Base-by-base conservation (phyloP, 1,284 basidiomycete species). In the Cutaneotrichosporon daszewskae region DNA sequence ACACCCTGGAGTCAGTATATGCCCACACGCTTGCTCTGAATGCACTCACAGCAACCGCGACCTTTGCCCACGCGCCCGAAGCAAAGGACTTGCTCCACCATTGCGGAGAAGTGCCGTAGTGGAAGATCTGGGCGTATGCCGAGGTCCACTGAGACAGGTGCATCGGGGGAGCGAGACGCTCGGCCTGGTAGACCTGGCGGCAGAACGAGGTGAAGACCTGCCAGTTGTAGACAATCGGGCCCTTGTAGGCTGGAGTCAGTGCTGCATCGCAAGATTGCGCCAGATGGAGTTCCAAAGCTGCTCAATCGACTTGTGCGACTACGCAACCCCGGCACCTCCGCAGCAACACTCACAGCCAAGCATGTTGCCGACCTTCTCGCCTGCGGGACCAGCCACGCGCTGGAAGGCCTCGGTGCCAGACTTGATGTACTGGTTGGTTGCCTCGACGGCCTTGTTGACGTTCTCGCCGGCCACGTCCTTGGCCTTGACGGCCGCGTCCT, bases 171-270 rank as follows among this genome's bases (percentile, higher is more conserved):
- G 84, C 80, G 42, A 97, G 79, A 49, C 81, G 80, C 75, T 97
- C 94, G 36, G 83, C 81, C 54, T 86, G 72, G 76, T 96, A 97
- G 49, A 97, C 80, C 66, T 94, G 88, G 75, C 92, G 91, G 57
- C 82, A 71, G 55, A 97, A 67, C 63, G 92, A 88, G 49, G 83
- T 81, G 37, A 82, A 78, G 46, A 96, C 88, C 47, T 85, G 75
- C 43, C 85, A 74, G 76, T 92, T 91, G 77, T 90, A 92, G 23
- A 80, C 58, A 41, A 92, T 57, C 14, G 90, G 89, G 65, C 87
- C 78, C 55, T 81, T 80, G 76, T 91, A 90, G 24, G 81, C 89
- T 92, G 62, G 26, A 14, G 37, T 43, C 17, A 35, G 32, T 28
- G 3, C 5, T 3, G 16, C 8, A 23, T 14, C 13, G n/a, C 28